Percentiles rank a stretch among this genome's conserved stretches.
These are phyloP conservation scores for Cladosporium cucumerinum DNA, from an alignment of 2,329 filamentous ascomycete genomes.

Conservation along the genomic window DNA sequence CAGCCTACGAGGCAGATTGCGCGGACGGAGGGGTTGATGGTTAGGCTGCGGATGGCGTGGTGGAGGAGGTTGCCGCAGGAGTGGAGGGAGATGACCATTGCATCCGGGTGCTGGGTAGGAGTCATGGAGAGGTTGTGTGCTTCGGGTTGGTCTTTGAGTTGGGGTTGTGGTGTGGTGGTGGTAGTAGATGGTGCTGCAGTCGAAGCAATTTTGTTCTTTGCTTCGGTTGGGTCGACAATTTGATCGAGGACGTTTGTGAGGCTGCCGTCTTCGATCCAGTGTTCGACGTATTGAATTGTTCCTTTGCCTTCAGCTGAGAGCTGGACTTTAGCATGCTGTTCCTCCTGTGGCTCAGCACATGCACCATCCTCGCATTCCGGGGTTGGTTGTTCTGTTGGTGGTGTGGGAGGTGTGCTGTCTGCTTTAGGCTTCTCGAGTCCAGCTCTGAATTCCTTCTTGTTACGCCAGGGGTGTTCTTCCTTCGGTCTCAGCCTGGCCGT, in stretches of 20 bases:
- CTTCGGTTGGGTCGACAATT: constrained; percentile 24
- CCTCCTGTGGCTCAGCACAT: neutral
- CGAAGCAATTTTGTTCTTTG: constrained; percentile 16
- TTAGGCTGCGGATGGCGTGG: constrained; percentile 81
- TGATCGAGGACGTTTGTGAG: constrained; percentile 64
- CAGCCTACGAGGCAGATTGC: constrained; percentile 96
- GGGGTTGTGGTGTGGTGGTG: neutral
- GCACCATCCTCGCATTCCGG: constrained; percentile 8
- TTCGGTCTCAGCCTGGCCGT: constrained; percentile 72
- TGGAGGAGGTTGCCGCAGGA: constrained; percentile 98
- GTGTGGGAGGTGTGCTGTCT: constrained; percentile 23
- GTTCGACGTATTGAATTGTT: constrained; percentile 73
- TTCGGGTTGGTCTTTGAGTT: constrained; percentile 24
- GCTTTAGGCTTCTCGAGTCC: constrained; percentile 27
- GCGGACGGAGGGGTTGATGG: constrained; percentile 77
- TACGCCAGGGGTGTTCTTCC: constrained; percentile 66
- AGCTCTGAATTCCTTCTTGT: constrained; percentile 73
- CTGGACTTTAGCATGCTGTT: constrained; percentile 39
- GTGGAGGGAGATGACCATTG: constrained; percentile 93
- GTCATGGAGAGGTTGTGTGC: constrained; percentile 16
- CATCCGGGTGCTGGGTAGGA: constrained; percentile 26
- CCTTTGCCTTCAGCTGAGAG: constrained; percentile 61
- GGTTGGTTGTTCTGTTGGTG: constrained; percentile 21
- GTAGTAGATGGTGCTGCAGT: constrained; percentile 7
- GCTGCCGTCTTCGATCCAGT: constrained; percentile 69